These are phyloP conservation scores for Alternaria metachromatica DNA, from an alignment of 2,329 filamentous ascomycete genomes.

Conservation along the genomic window DNA sequence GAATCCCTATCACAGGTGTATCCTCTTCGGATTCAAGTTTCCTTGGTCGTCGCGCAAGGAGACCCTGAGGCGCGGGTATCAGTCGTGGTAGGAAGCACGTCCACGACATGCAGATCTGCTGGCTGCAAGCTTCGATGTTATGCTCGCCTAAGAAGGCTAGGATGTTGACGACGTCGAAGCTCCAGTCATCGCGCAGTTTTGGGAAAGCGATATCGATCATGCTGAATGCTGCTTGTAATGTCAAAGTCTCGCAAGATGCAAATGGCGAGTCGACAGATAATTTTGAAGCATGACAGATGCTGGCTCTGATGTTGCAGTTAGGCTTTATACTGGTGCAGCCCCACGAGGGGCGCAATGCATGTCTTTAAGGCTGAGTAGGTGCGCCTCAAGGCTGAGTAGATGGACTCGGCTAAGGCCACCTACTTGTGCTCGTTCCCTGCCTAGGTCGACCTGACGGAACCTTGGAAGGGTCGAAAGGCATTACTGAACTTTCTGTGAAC, in stretches of 20 bases:
- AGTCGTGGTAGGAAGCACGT: background rate
- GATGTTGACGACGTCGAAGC: background rate
- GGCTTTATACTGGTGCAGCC: background rate
- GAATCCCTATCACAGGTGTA: background rate
- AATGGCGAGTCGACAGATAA: background rate
- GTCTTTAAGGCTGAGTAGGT: background rate
- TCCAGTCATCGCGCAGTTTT: background rate
- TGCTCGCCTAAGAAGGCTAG: slow-evolving; percentile 3
- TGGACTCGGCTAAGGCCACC: background rate
- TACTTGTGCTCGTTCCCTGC: background rate
- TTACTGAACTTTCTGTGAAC: background rate
- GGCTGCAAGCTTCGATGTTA: background rate
- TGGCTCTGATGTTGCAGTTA: background rate
- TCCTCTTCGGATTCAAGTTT: background rate
- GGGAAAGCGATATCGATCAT: background rate
- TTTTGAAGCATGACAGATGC: background rate
- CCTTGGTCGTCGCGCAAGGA: background rate
- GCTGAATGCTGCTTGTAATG: background rate
- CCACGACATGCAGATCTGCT: slow-evolving; percentile 3
- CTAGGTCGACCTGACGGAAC: background rate
- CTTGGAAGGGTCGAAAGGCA: background rate
- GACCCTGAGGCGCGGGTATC: slow-evolving; percentile 1
- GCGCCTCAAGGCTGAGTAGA: background rate
- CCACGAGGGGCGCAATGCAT: background rate
- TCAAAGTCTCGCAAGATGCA: background rate